These are phyloP conservation scores for Pleodorina starrii DNA, from an alignment of 139 green algal genomes.

Conservation along the genomic window DNA sequence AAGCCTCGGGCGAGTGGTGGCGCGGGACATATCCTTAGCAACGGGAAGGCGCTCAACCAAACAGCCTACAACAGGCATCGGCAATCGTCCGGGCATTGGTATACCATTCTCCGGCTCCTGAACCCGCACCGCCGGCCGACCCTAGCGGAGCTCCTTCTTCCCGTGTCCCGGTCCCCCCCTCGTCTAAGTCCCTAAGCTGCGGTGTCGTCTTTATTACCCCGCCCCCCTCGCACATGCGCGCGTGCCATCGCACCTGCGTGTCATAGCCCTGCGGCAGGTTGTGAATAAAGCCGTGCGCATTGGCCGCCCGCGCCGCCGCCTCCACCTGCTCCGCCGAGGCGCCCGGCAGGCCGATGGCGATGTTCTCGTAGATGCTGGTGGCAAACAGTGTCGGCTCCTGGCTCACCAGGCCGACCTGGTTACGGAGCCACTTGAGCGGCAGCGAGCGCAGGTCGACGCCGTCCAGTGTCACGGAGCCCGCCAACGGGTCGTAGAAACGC, in stretches of 20 bases:
- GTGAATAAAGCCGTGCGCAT: slow-evolving; percentile 87
- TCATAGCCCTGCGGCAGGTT: slow-evolving; percentile 67
- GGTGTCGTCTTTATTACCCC: too few relatives aligned
- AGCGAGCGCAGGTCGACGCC: slow-evolving; percentile 82
- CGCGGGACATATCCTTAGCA: too few relatives aligned
- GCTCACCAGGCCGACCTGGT: slow-evolving; percentile 81
- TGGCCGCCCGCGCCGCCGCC: slow-evolving; percentile 79
- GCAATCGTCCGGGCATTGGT: too few relatives aligned
- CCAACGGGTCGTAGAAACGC: slow-evolving; percentile 92
- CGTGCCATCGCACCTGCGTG: slow-evolving; percentile 67
- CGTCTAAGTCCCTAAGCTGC: too few relatives aligned
- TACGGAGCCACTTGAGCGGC: slow-evolving; percentile 83
- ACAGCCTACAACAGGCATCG: too few relatives aligned
- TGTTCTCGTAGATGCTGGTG: slow-evolving; percentile 91
- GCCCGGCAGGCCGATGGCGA: slow-evolving; percentile 72
- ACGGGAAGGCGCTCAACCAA: too few relatives aligned
- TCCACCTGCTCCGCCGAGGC: slow-evolving; percentile 75
- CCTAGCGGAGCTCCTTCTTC: too few relatives aligned
- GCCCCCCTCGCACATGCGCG: too few relatives aligned
- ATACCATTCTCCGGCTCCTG: too few relatives aligned
- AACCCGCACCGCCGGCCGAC: too few relatives aligned
- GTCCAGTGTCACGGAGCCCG: slow-evolving; percentile 81
- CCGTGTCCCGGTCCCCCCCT: too few relatives aligned
- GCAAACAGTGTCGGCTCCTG: slow-evolving; percentile 96
- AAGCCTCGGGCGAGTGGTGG: too few relatives aligned